Evolutionary conservation across 2,329 filamentous ascomycete genomes (phyloP).

Genomic region (Trichoderma atrobrunneum): DNA sequence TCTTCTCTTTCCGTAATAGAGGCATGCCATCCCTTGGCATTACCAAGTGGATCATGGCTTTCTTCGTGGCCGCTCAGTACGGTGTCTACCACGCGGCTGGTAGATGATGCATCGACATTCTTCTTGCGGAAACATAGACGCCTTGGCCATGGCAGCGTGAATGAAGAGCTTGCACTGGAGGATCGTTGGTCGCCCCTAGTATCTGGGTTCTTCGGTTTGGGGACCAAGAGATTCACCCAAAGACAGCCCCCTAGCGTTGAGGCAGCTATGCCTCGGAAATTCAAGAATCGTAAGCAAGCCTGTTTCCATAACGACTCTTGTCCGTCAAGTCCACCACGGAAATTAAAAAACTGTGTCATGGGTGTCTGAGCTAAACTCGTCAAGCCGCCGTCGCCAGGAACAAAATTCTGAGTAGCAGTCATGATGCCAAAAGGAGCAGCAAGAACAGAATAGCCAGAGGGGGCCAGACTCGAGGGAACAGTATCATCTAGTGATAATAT

Average conservation of each 20-base stretch:
- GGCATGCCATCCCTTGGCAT: slow-evolving; percentile 50
- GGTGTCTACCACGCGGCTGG: slow-evolving; percentile 39
- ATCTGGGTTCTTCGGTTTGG: slow-evolving; percentile 44
- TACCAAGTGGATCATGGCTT: slow-evolving; percentile 48
- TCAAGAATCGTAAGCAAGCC: slow-evolving; percentile 50
- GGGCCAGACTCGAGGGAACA: slow-evolving; percentile 38
- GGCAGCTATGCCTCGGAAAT: slow-evolving; percentile 48
- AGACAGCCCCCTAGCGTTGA: slow-evolving; percentile 42
- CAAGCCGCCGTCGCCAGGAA: slow-evolving; percentile 25
- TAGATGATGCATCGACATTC: slow-evolving; percentile 40
- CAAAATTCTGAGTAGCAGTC: slow-evolving; percentile 28
- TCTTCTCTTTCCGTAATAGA: slow-evolving; percentile 46
- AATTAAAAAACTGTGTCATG: slow-evolving; percentile 48
- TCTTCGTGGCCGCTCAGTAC: slow-evolving; percentile 39
- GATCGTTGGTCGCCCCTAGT: slow-evolving; percentile 41
- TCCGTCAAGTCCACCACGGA: slow-evolving; percentile 40
- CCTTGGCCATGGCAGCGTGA: slow-evolving; percentile 53
- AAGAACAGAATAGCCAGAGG: slow-evolving; percentile 46
- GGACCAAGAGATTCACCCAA: slow-evolving; percentile 52
- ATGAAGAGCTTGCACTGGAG: slow-evolving; percentile 34
- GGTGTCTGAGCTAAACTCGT: slow-evolving; percentile 49
- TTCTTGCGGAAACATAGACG: slow-evolving; percentile 52
- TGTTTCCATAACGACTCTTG: slow-evolving; percentile 48
- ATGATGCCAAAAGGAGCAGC: slow-evolving; percentile 53
- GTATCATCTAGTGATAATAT: slow-evolving; percentile 47